Conservation (phyloP, 2,329 filamentous ascomycete species). For the Xylariaceae sp. region DNA sequence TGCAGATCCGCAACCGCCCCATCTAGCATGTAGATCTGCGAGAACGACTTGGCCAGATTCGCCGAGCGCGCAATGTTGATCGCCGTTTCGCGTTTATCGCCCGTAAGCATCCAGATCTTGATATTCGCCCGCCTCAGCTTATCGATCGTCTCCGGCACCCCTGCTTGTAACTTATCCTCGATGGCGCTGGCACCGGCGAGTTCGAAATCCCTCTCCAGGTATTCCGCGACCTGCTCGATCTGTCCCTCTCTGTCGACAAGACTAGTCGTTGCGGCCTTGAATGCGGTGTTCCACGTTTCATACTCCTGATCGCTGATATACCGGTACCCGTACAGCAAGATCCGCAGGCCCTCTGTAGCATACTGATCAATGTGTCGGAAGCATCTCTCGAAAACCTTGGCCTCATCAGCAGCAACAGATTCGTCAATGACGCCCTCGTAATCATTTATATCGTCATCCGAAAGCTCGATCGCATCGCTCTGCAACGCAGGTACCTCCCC, state of each 20-base stretch:
- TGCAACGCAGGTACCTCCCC: slow-evolving; percentile 1
- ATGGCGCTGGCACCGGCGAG: slow-evolving; percentile 81
- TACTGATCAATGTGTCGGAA: slow-evolving; percentile 88
- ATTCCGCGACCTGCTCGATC: slow-evolving; percentile 72
- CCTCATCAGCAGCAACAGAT: slow-evolving; percentile 45
- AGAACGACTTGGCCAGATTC: slow-evolving; percentile 63
- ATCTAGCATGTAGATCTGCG: slow-evolving; percentile 71
- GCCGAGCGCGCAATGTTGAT: slow-evolving; percentile 80
- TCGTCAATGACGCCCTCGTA: slow-evolving; percentile 42
- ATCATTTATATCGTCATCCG: neutral
- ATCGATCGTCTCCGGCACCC: slow-evolving; percentile 81
- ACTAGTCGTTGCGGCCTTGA: slow-evolving; percentile 72
- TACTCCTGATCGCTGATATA: slow-evolving; percentile 72
- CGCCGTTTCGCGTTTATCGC: slow-evolving; percentile 80
- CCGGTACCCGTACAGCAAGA: slow-evolving; percentile 74
- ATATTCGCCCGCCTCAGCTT: slow-evolving; percentile 77
- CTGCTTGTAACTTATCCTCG: slow-evolving; percentile 80
- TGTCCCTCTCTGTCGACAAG: slow-evolving; percentile 67
- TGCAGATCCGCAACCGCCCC: slow-evolving; percentile 56
- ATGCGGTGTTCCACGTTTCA: slow-evolving; percentile 65
- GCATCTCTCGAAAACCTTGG: slow-evolving; percentile 68
- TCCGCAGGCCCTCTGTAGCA: slow-evolving; percentile 77
- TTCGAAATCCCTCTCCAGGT: slow-evolving; percentile 72
- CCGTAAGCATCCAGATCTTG: slow-evolving; percentile 89
- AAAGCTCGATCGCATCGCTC: neutral